Evolutionary conservation across 768 basidiomycete genomes (phyloP), one percentile per base, ranked within the genome.

Genomic region (Arthromyces matolae): DNA sequence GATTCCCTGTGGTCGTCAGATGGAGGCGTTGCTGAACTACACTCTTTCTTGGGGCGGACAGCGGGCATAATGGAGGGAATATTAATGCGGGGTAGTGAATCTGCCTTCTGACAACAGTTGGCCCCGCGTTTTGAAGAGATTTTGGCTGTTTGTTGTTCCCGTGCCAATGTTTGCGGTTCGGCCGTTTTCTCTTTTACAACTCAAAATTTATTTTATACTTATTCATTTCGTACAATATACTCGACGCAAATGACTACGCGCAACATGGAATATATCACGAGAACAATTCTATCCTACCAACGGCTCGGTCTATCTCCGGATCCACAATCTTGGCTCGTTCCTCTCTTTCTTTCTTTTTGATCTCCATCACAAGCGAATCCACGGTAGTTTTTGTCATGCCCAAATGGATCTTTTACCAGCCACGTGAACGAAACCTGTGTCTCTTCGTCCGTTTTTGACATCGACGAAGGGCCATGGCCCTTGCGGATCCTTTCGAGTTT

Each of bases 1-100:
- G 70, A 63, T 65, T 79, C 78, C 71, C 78, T 78, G 64, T 67
- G 64, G 64, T 82, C 83, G 74, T 84, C 83, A 59, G 83, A 83
- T 66, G 81, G 76, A 53, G 79, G 78, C 58, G 81, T 77, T 67
- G 77, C 70, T 58, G 81, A 81, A 64, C 67, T 73, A 46, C 60
- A 69, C 70, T 80, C 81, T 75, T 83, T 83, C 75, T 84, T 83
- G 61, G 78, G 70, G 60, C 83, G 78, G 53, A 78, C 74, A 58
- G 73, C 77, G 66, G 86, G 80, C 86, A 87, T 87, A 52, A 56
- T 64, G 60, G 62, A 54, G 59, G 54, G 61, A 56, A 59, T 52
- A 59, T 60, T 60, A 60, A 60, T 56, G 65, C 58, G 62, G 65
- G 62, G 62, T 59, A 58, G 53, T 44, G 45, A 50, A n/a, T 16